Conservation (phyloP, 345 rosid species). For the Carallia pectinifolia region DNA sequence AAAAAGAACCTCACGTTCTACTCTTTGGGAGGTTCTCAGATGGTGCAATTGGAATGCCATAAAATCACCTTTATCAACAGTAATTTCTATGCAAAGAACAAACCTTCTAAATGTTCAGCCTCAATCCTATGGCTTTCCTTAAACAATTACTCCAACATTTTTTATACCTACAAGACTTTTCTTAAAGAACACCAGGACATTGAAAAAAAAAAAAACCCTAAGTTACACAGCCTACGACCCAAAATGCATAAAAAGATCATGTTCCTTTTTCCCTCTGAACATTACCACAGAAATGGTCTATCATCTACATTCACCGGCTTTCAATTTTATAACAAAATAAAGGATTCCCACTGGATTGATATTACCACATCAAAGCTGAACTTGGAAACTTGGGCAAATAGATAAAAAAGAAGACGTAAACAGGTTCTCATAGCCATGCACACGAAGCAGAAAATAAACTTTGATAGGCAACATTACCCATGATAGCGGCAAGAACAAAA, state of each 20-base stretch:
- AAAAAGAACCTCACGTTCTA: too few relatives aligned
- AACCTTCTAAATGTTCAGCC: neutral
- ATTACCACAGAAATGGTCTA: too few relatives aligned
- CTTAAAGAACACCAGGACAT: neutral
- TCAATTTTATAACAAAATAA: too few relatives aligned
- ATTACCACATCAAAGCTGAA: too few relatives aligned
- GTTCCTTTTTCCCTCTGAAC: neutral
- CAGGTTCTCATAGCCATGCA: too few relatives aligned
- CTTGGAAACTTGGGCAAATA: too few relatives aligned
- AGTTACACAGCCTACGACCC: neutral
- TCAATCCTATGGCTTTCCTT: neutral
- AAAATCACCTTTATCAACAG: too few relatives aligned
- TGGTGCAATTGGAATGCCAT: too few relatives aligned
- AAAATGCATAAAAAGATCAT: neutral
- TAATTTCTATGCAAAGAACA: neutral
- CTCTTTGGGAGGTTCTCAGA: too few relatives aligned
- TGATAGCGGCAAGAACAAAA: constrained; percentile 98
- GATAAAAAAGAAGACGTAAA: too few relatives aligned
- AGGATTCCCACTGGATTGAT: too few relatives aligned
- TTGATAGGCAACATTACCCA: constrained; percentile 55
- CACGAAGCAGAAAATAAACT: too few relatives aligned
- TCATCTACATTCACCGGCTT: neutral
- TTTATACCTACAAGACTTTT: neutral
- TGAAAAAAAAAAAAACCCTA: neutral
- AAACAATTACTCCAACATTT: neutral